Evolutionary conservation across 208 protist species (phyloP).

Genomic region (Crithidia fasciculata): DNA sequence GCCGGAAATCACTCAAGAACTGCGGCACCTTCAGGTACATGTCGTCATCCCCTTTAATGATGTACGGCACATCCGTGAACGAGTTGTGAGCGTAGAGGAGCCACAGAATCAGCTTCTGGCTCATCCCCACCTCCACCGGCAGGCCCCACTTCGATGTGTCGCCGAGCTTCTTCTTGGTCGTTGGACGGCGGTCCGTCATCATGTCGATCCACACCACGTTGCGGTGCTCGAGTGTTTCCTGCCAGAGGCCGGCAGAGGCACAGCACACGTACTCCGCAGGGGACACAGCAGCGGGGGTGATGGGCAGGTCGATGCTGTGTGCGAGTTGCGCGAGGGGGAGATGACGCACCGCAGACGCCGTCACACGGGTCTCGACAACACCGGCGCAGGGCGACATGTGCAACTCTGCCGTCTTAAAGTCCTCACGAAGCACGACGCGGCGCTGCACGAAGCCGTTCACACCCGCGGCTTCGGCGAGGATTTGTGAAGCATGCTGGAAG

Average conservation of each 20-base stretch:
- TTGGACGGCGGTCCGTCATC: slow-evolving; percentile 27
- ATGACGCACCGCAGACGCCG: not conserved
- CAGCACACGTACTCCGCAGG: slow-evolving; percentile 13
- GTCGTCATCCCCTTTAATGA: slow-evolving; percentile 54
- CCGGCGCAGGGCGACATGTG: not conserved
- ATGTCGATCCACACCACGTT: slow-evolving; percentile 37
- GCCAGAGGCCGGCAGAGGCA: slow-evolving; percentile 29
- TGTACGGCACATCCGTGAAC: slow-evolving; percentile 34
- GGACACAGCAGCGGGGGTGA: slow-evolving; percentile 1
- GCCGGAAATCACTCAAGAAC: slow-evolving; percentile 38
- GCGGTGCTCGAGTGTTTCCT: slow-evolving; percentile 28
- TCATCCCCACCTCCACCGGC: slow-evolving; percentile 35
- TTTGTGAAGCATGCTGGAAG: not conserved
- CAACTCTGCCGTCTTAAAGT: not conserved
- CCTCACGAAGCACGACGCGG: not conserved
- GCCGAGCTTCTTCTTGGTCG: slow-evolving; percentile 28
- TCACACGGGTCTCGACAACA: not conserved
- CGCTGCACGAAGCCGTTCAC: not conserved
- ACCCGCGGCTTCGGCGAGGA: not conserved
- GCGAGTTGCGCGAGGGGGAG: not conserved
- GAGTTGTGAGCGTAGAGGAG: slow-evolving; percentile 24
- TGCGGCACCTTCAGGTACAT: slow-evolving; percentile 49
- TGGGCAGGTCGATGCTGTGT: not conserved
- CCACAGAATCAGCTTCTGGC: slow-evolving; percentile 39
- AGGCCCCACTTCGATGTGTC: slow-evolving; percentile 32